Percentiles rank a stretch among this genome's conserved stretches.
Evolutionary conservation across 345 rosid genomes (phyloP).

Genomic region (Aurinia saxatilis): DNA sequence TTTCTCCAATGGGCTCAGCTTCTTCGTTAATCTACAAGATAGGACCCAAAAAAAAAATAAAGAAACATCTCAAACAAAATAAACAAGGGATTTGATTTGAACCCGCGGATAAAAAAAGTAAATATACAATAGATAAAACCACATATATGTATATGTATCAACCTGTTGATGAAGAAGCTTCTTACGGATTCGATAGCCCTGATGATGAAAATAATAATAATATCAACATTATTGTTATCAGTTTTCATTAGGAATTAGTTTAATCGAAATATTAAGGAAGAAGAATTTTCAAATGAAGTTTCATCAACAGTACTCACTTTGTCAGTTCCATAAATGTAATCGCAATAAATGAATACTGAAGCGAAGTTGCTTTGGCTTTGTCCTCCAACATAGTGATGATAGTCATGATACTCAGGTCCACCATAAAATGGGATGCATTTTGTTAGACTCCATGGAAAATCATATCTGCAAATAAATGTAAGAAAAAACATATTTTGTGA

Average conservation of each 20-base stretch:
- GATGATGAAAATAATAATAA: background rate
- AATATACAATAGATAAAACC: background rate
- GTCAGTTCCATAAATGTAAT: constrained; percentile 73
- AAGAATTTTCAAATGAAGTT: background rate
- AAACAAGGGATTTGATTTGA: too few species aligned
- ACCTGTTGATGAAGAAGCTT: constrained; percentile 22
- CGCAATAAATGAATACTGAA: constrained; percentile 84
- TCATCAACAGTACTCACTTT: constrained; percentile 38
- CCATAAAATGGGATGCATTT: constrained; percentile 76
- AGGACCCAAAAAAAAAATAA: background rate
- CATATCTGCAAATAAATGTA: constrained; percentile 42
- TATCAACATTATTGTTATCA: background rate
- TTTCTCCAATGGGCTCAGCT: constrained; percentile 2
- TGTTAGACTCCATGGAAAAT: constrained; percentile 60
- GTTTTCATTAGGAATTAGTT: background rate
- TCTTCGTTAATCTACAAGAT: constrained; percentile 2
- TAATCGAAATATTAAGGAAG: background rate
- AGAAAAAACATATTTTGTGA: background rate
- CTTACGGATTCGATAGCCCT: constrained; percentile 25
- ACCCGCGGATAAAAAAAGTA: background rate
- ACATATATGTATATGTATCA: background rate
- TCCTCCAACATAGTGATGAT: constrained; percentile 83
- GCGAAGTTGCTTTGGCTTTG: constrained; percentile 89
- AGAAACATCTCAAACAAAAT: background rate
- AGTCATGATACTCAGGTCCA: constrained; percentile 84